A percentile compares a stretch with the other conserved stretches of the same genome.
Evolutionary conservation across 1,284 basidiomycete genomes (phyloP).

Genomic region (Athelia psychrophila): DNA sequence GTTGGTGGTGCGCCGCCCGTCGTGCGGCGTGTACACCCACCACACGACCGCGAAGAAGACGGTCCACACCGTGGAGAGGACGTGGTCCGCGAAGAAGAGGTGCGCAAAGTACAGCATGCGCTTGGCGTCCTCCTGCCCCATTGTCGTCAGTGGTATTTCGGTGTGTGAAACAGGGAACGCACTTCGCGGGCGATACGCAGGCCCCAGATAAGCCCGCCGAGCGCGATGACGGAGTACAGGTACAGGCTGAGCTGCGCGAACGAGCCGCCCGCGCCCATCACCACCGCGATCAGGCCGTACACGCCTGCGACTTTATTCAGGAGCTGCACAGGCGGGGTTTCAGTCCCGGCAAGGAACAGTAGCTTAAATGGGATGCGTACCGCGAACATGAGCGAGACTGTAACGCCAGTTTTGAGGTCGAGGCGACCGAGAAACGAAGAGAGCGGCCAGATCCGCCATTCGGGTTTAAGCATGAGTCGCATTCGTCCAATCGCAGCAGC

Average conservation of each 20-base stretch:
- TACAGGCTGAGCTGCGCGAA: conserved; percentile 91
- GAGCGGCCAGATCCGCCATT: conserved; percentile 79
- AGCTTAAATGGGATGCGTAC: conserved; percentile 56
- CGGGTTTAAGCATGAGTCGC: conserved; percentile 76
- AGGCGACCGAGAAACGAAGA: conserved; percentile 80
- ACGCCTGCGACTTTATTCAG: conserved; percentile 98
- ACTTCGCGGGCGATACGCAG: conserved; percentile 84
- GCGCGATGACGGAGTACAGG: conserved; percentile 85
- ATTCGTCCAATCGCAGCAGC: conserved; percentile 29
- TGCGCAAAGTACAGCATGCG: conserved; percentile 90
- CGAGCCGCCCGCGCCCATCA: conserved; percentile 83
- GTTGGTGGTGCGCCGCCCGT: conserved; percentile 77
- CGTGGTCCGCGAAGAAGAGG: conserved; percentile 88
- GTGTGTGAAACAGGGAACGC: conserved; percentile 25
- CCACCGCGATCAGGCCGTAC: conserved; percentile 91
- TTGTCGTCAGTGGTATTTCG: conserved; percentile 5
- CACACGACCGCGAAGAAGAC: conserved; percentile 86
- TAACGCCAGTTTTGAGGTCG: conserved; percentile 89
- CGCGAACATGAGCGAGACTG: conserved; percentile 82
- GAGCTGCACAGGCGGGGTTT: conserved; percentile 55
- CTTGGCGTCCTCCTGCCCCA: conserved; percentile 77
- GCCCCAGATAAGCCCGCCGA: conserved; percentile 86
- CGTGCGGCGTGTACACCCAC: conserved; percentile 91
- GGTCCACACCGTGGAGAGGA: conserved; percentile 92
- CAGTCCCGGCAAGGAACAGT: too few species aligned